Base-by-base conservation (phyloP, 352 stramenopile species). In the Phytopythium mirpurense region DNA sequence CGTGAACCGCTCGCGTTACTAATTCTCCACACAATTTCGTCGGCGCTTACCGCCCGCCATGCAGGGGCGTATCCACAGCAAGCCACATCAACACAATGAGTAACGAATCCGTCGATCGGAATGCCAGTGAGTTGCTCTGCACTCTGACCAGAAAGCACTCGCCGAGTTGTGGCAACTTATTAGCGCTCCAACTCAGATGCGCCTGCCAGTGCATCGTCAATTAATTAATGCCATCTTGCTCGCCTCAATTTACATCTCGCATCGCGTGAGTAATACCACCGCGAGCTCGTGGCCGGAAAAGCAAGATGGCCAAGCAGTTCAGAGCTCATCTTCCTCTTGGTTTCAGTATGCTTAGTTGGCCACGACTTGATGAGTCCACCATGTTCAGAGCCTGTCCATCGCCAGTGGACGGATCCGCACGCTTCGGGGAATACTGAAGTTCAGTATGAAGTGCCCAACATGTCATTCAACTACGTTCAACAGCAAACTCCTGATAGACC, bases 231-330 rank as follows among this genome's bases (percentile, higher is more conserved):
- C n/a, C n/a, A n/a, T n/a, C n/a, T n/a, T n/a, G n/a, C n/a, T n/a
- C n/a, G n/a, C n/a, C n/a, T n/a, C n/a, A n/a, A n/a, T n/a, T n/a
- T n/a, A n/a, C n/a, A n/a, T n/a, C n/a, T n/a, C n/a, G n/a, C n/a
- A n/a, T n/a, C n/a, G n/a, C n/a, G 51, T 68, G 45, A 58, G 57
- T 68, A 68, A 72, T 44, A 34, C 31, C 56, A 60, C 32, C 52
- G 37, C 24, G 12, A 64, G 59, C 41, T 42, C 51, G 54, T 67
- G 55, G 54, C 18, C 36, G 18, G 19, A 16, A 15, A 50, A 26
- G n/a, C 21, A 15, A 2, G 34, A 12, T 38, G 34, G 34, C n/a
- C n/a, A n/a, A n/a, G n/a, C n/a, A n/a, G n/a, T n/a, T n/a, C n/a
- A n/a, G n/a, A n/a, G n/a, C n/a, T n/a, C n/a, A n/a, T n/a, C 11